phyloP scores from a whole-genome alignment of 371 early-diverging fungal genomes.

The Mortierella sp. region DNA sequence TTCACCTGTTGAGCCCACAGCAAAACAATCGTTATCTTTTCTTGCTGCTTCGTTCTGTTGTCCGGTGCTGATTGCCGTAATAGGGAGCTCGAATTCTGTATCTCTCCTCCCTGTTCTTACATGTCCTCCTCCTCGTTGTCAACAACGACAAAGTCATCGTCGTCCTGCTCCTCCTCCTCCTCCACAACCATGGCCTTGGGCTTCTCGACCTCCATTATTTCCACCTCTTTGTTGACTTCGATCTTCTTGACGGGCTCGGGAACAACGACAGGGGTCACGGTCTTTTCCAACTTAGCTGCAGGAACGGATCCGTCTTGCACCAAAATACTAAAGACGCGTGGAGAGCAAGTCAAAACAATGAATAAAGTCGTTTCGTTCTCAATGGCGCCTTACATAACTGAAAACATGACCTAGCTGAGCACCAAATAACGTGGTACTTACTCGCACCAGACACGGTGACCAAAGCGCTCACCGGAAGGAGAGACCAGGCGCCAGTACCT shows the following conservation, averaged over 20 bases:
- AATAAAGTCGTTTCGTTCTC: not conserved
- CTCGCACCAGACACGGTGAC: conserved; percentile 77
- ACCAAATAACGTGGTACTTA: conserved; percentile 12
- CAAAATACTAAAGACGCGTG: conserved; percentile 3
- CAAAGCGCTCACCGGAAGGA: conserved; percentile 74
- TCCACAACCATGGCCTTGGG: not conserved
- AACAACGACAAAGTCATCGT: conserved; percentile 50
- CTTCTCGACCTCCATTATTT: not conserved
- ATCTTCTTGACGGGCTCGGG: not conserved
- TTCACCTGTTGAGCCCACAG: not conserved
- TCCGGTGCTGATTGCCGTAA: not conserved
- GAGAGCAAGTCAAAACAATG: not conserved
- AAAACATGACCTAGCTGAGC: not conserved
- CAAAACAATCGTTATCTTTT: not conserved
- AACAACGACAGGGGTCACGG: not conserved
- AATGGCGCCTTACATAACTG: not conserved
- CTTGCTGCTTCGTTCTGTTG: not conserved
- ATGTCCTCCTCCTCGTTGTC: conserved; percentile 37
- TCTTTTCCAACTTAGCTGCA: not conserved
- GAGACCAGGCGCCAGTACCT: conserved; percentile 73
- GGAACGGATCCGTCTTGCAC: conserved; percentile 8
- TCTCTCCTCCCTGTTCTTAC: conserved; percentile 3
- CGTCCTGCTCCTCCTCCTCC: conserved; percentile 21
- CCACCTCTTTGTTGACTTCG: not conserved
- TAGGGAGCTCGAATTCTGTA: not conserved